Conservation (phyloP, 2,329 filamentous ascomycete species). For the Bipolaris sorokiniana region DNA sequence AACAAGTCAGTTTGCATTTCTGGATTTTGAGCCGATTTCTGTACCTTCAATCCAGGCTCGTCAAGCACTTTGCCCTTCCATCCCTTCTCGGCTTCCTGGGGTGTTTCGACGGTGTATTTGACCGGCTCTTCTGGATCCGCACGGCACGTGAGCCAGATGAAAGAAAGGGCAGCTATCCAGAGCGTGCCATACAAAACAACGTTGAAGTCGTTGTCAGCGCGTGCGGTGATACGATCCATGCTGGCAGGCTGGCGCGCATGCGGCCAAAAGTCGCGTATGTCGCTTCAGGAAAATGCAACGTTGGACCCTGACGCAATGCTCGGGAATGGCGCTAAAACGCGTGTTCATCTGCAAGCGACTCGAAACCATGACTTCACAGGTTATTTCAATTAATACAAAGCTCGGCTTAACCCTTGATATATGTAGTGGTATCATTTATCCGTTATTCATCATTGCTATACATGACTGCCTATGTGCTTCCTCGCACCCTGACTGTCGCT, state of each 20-base stretch:
- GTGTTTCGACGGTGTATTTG: slow-evolving; percentile 66
- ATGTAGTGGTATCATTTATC: slow-evolving; percentile 1
- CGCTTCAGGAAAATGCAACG: slow-evolving; percentile 3
- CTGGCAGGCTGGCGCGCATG: slow-evolving; percentile 9
- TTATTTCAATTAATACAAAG: background rate
- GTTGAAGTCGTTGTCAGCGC: slow-evolving; percentile 32
- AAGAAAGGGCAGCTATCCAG: slow-evolving; percentile 31
- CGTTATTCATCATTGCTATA: slow-evolving; percentile 1
- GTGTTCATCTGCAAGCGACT: slow-evolving; percentile 25
- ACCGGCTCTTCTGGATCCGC: slow-evolving; percentile 54
- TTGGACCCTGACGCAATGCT: slow-evolving; percentile 11
- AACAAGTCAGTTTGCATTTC: slow-evolving; percentile 9
- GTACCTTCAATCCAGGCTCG: slow-evolving; percentile 65
- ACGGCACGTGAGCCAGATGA: slow-evolving; percentile 36
- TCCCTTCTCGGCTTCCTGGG: slow-evolving; percentile 62
- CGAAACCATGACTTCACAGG: background rate
- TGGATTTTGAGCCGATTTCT: background rate
- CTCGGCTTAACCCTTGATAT: background rate
- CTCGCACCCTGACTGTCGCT: background rate
- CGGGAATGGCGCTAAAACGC: slow-evolving; percentile 18
- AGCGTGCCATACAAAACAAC: slow-evolving; percentile 25
- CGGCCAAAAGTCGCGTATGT: slow-evolving; percentile 12
- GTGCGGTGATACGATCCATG: slow-evolving; percentile 37
- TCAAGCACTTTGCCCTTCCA: slow-evolving; percentile 65
- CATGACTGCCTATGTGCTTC: background rate